These are phyloP conservation scores for Carnegiea gigantea DNA, from an alignment of 179 eudicot species.

Conservation along the genomic window DNA sequence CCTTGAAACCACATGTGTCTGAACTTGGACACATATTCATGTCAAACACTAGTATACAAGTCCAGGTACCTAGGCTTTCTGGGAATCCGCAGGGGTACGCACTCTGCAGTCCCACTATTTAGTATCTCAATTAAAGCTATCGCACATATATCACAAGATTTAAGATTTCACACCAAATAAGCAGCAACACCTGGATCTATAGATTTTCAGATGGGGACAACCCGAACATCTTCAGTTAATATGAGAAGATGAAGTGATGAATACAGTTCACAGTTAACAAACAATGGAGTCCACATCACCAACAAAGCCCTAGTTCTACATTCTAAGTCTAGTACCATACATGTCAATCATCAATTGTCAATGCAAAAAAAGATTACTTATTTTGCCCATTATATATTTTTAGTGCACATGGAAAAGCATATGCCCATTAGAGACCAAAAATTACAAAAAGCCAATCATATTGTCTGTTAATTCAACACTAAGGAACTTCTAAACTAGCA, in stretches of 20 bases:
- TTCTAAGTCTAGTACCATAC: not conserved
- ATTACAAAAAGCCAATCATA: not conserved
- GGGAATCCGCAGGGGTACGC: too few relatives aligned
- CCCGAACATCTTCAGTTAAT: too few relatives aligned
- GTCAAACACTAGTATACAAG: not conserved
- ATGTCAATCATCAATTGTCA: not conserved
- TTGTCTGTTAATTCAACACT: not conserved
- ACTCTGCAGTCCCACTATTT: not conserved
- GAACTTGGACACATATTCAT: not conserved
- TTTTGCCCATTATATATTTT: not conserved
- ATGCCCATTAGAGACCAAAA: not conserved
- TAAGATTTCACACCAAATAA: too few relatives aligned
- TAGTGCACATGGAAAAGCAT: not conserved
- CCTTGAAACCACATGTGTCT: not conserved
- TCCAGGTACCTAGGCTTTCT: not conserved
- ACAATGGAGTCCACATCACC: not conserved
- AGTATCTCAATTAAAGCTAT: not conserved
- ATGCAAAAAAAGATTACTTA: not conserved
- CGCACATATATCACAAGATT: not conserved
- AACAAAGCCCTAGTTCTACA: not conserved
- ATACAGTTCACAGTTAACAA: too few relatives aligned
- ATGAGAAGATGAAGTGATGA: too few relatives aligned
- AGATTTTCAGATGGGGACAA: too few relatives aligned
- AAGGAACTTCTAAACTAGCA: constrained; percentile 9
- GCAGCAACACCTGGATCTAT: not conserved